These are phyloP conservation scores for Primulina eburnea DNA, from an alignment of 257 asterid species.

Conservation along the genomic window DNA sequence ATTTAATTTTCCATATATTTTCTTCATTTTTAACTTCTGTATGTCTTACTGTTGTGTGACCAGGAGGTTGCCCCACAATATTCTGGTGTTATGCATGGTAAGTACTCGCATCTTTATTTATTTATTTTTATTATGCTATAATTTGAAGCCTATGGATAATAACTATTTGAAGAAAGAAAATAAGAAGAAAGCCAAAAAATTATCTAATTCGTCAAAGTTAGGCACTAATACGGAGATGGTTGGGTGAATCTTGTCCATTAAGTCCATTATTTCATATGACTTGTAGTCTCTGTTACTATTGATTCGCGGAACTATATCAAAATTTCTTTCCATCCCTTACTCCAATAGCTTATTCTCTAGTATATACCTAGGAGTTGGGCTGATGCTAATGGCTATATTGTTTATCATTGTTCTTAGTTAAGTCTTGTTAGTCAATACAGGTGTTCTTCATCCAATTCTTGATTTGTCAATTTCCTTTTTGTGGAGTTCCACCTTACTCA, in stretches of 20 bases:
- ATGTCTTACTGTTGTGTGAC: constrained; percentile 22
- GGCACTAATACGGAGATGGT: background rate
- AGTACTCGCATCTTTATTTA: constrained; percentile 16
- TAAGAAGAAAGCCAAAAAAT: background rate
- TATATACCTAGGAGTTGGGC: background rate
- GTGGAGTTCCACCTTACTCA: background rate
- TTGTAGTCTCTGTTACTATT: background rate
- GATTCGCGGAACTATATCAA: background rate
- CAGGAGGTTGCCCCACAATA: constrained; percentile 96
- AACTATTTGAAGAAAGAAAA: background rate
- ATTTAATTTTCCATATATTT: constrained; percentile 21
- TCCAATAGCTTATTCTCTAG: background rate
- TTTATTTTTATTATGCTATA: background rate
- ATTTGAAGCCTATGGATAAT: background rate
- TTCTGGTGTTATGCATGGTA: constrained; percentile 96
- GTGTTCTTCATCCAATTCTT: too few species aligned
- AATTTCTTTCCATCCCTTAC: background rate
- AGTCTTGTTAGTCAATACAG: background rate
- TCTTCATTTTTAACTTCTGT: constrained; percentile 24
- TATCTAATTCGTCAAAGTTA: background rate
- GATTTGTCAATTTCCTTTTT: too few species aligned
- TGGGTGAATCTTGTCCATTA: too few species aligned
- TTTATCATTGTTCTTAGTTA: too few species aligned
- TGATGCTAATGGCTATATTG: background rate
- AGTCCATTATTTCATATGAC: too few species aligned